Evolutionary conservation across 371 early-diverging fungal species (phyloP).

Genomic region (Rhizopus arrhizus): DNA sequence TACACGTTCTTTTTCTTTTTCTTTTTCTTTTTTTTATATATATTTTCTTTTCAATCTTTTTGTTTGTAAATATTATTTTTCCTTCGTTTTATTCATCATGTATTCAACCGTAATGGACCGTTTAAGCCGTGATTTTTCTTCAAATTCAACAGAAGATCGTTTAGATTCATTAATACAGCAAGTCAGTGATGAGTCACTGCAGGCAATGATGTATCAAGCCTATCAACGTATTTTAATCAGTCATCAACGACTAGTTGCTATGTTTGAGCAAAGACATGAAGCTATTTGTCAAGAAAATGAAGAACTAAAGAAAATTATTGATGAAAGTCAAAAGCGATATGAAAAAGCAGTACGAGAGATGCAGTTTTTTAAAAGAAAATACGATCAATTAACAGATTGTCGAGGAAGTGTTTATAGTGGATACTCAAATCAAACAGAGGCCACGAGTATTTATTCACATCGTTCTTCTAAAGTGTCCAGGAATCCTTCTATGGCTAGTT

Average conservation of each 20-base stretch:
- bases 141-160: conserved; percentile 13
- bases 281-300: conserved; percentile 33
- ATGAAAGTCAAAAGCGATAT: conserved; percentile 42
- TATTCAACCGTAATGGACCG: conserved; percentile 2
- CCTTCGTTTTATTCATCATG: neutral
- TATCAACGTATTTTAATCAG: conserved; percentile 28
- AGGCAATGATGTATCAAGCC: conserved; percentile 27
- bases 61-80: neutral
- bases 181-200: conserved; percentile 24
- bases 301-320: conserved; percentile 27
- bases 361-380: conserved; percentile 50
- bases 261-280: conserved; percentile 33
- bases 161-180: conserved; percentile 24
- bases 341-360: conserved; percentile 55
- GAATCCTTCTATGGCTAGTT: conserved; percentile 29
- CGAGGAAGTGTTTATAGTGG: conserved; percentile 25
- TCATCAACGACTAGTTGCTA: conserved; percentile 36
- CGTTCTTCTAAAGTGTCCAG: conserved; percentile 8
- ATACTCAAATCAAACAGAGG: conserved; percentile 21
- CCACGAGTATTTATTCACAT: conserved; percentile 21
- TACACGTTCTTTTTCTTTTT: neutral
- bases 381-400: conserved; percentile 30
- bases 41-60: neutral
- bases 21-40: neutral
- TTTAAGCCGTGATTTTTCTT: conserved; percentile 16